Evolutionary conservation across 495 filamentous ascomycete genomes (phyloP).

Genomic region (Bombardia bombarda): DNA sequence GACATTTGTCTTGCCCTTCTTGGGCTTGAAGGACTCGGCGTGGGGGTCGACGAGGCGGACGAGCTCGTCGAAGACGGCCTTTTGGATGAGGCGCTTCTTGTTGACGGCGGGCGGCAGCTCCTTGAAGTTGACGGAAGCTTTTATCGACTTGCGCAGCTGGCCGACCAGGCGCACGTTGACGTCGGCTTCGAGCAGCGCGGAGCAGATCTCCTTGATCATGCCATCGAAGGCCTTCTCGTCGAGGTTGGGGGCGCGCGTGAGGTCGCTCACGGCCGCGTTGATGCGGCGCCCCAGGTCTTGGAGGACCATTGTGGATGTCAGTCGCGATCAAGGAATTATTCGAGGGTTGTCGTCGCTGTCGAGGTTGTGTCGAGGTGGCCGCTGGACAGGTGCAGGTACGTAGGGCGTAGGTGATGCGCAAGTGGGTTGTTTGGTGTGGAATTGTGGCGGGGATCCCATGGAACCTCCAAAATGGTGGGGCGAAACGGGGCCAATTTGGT

Average conservation of each 20-base stretch:
- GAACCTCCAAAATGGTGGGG: slow-evolving; percentile 4
- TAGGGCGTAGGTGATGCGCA: background rate
- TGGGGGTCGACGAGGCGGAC: slow-evolving; percentile 94
- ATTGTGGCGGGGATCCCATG: background rate
- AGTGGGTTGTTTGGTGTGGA: background rate
- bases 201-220: slow-evolving; percentile 96
- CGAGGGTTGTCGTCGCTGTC: background rate
- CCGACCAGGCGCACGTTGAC: slow-evolving; percentile 93
- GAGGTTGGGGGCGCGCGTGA: slow-evolving; percentile 83
- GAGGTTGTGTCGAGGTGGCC: background rate
- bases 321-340: background rate
- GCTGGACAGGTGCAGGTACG: background rate
- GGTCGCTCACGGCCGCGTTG: slow-evolving; percentile 88
- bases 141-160: slow-evolving; percentile 88
- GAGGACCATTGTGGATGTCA: too few relatives aligned
- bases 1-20: slow-evolving; percentile 91
- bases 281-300: slow-evolving; percentile 98
- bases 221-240: slow-evolving; percentile 98
- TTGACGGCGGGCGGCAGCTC: slow-evolving; percentile 81
- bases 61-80: slow-evolving; percentile 94
- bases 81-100: slow-evolving; percentile 97
- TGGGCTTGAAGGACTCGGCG: slow-evolving; percentile 90
- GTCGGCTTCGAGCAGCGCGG: slow-evolving; percentile 89
- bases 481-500: too few relatives aligned
- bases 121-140: slow-evolving; percentile 83